phyloP scores from a whole-genome alignment of 1,284 basidiomycete species.

The Cryptococcus sp. region DNA sequence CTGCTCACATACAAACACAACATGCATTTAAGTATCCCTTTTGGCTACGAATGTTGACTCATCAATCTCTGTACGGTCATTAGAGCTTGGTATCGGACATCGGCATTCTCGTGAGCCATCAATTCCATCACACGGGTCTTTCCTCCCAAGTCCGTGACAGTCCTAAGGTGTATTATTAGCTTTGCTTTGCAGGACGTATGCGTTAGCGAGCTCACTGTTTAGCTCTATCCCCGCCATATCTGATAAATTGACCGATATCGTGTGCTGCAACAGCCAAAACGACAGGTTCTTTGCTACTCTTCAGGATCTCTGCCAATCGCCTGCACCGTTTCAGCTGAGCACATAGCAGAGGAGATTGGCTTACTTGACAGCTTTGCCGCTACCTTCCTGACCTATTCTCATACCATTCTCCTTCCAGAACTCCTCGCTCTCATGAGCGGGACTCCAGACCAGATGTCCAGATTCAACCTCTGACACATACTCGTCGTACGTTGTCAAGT shows the following conservation, averaged over 20 bases:
- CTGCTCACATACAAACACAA: conserved; percentile 3
- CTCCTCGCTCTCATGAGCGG: conserved; percentile 89
- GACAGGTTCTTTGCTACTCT: conserved; percentile 64
- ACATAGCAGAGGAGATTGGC: conserved; percentile 6
- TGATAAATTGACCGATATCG: conserved; percentile 90
- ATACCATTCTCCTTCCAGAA: conserved; percentile 97
- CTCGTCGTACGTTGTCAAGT: conserved; percentile 94
- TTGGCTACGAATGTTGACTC: conserved; percentile 34
- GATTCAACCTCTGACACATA: conserved; percentile 86
- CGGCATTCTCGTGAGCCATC: conserved; percentile 79
- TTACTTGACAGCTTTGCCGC: conserved; percentile 75
- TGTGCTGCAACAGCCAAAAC: conserved; percentile 85
- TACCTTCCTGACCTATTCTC: conserved; percentile 78
- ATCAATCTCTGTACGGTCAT: conserved; percentile 51
- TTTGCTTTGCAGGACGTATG: not conserved
- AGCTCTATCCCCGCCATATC: conserved; percentile 72
- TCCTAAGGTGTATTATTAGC: conserved; percentile 49
- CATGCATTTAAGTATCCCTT: not conserved
- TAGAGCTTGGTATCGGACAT: conserved; percentile 87
- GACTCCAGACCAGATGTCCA: conserved; percentile 89
- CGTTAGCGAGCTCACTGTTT: conserved; percentile 65
- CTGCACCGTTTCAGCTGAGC: conserved; percentile 46
- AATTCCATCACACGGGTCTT: conserved; percentile 92
- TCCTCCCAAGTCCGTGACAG: conserved; percentile 74
- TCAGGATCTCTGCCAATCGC: conserved; percentile 65